Evolutionary conservation across 2,329 filamentous ascomycete genomes (phyloP), one percentile per base, ranked within the genome.

Genomic region (Parastagonospora avenae): DNA sequence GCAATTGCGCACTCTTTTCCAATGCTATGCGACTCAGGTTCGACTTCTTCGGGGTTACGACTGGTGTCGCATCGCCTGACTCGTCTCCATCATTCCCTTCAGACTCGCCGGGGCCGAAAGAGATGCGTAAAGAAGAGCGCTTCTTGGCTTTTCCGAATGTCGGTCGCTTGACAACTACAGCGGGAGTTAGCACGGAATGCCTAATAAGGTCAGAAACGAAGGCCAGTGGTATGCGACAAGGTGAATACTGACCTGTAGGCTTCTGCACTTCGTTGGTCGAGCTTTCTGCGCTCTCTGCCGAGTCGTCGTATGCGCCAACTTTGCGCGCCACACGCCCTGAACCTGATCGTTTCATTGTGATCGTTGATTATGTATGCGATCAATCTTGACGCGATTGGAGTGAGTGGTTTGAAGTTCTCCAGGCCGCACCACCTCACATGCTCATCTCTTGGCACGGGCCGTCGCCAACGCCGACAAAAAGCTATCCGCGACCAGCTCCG

Each of bases 71-170:
- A n/a, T 76, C 74, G 37, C 68, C 64, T 9, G 76, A 77, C 11
- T 82, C 79, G 33, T 80, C 79, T 16, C 80, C 78, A 40, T 82
- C 81, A 5, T 80, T 83, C 16, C 43, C 64, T 5, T 81, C 80
- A 14, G 80, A 79, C 41, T 82, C 80, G 27, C 79, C 79, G 0
- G 84, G 82, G 0, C 87, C 90, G 70, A 96, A 95, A 0, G 91
- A 95, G 16, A 95, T 80, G 6, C 89, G 85, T 2, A 90, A 81
- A 12, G 85, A 85, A 4, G 88, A 87, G 66, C 90, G 91, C 72
- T 91, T 93, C 50, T 86, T 83, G 48, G 73, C 63, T 62, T 84
- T 85, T n/a, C 70, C 70, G 30, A 71, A 66, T 30, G 62, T 42
- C n/a, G 83, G 82, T 59, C 81, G 77, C 62, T 82, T 82, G 14